Percentiles rank a stretch among this genome's conserved stretches.
phyloP scores from a whole-genome alignment of 1,139 yeast species.

The Spencermartinsiella ligniputridi region DNA sequence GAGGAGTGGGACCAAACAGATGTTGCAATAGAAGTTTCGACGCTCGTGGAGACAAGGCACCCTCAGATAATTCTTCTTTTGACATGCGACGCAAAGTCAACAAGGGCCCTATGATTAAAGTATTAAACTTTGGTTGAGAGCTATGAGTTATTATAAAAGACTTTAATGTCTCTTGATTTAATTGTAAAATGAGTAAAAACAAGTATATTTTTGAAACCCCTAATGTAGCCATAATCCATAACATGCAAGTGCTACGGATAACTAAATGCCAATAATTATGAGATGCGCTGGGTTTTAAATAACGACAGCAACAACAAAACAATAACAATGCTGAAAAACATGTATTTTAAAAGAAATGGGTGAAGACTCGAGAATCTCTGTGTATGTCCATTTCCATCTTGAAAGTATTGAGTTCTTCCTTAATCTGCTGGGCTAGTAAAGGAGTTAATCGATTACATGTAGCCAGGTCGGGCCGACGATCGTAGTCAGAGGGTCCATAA shows the following conservation, averaged over 20 bases:
- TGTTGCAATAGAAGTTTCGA: background rate
- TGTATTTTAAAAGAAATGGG: constrained; percentile 62
- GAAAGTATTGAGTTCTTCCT: constrained; percentile 75
- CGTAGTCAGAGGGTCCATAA: constrained; percentile 79
- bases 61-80: background rate
- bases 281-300: constrained; percentile 1
- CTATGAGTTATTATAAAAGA: too few species aligned
- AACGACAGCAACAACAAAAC: background rate
- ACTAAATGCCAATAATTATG: constrained; percentile 1
- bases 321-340: background rate
- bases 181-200: background rate
- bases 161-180: background rate
- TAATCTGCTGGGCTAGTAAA: constrained; percentile 77
- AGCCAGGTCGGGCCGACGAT: constrained; percentile 88
- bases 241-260: constrained; percentile 1
- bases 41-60: background rate
- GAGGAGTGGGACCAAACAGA: background rate
- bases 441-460: constrained; percentile 94
- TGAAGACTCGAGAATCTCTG: constrained; percentile 67
- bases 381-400: constrained; percentile 75
- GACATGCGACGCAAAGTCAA: background rate
- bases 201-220: background rate
- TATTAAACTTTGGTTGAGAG: too few species aligned
- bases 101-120: too few species aligned
- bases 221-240: constrained; percentile 1